Conservation (phyloP, 176 grass and related monocot species). For the Puya raimondii region DNA sequence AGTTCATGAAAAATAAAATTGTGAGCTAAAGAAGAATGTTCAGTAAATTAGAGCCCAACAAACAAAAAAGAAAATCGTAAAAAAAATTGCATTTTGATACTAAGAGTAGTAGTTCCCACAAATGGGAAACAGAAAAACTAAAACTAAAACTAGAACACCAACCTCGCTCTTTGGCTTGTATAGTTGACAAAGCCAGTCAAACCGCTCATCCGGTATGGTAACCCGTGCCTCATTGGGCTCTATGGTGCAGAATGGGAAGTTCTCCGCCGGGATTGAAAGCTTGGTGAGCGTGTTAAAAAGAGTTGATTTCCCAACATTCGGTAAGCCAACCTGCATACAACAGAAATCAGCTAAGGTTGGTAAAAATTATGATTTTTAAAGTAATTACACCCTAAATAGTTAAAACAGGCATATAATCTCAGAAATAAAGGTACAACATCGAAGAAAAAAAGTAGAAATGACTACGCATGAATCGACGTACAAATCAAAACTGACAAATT, state of each 20-base stretch:
- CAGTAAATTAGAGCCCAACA: not conserved
- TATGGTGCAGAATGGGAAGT: conserved; percentile 98
- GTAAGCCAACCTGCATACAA: conserved; percentile 72
- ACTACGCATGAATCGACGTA: too few relatives aligned
- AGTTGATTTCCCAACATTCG: conserved; percentile 99
- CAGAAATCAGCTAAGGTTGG: not conserved
- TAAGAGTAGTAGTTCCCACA: not conserved
- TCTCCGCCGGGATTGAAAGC: conserved; percentile 87
- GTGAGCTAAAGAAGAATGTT: not conserved
- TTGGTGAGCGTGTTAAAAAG: conserved; percentile 96
- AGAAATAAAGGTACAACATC: too few relatives aligned
- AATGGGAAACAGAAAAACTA: not conserved
- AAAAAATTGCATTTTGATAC: not conserved
- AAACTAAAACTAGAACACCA: conserved; percentile 10
- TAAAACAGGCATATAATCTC: not conserved
- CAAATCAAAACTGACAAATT: too few relatives aligned
- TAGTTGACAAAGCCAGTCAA: conserved; percentile 95
- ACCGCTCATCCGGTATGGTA: conserved; percentile 79
- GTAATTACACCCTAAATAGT: not conserved
- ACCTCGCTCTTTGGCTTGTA: conserved; percentile 97
- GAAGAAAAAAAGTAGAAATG: too few relatives aligned
- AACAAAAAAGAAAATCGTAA: not conserved
- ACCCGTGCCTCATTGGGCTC: conserved; percentile 91
- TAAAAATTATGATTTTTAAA: not conserved
- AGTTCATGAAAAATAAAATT: conserved; percentile 2